Conservation (phyloP, 805 yeast genomes). For the Clavispora phyllophila region DNA sequence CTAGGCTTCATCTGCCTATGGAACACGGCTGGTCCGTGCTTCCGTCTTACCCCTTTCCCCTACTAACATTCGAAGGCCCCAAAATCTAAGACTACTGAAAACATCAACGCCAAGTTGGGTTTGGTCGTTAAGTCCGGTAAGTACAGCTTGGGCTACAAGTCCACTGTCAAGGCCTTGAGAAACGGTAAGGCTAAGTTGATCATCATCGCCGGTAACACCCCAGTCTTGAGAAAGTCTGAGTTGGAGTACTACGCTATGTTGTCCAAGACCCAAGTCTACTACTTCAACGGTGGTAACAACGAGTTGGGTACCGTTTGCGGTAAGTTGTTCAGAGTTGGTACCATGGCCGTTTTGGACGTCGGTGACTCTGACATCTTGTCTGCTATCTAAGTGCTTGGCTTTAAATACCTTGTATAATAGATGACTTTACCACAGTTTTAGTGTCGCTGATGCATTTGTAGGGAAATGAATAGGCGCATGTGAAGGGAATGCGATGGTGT, state of each 20-base stretch:
- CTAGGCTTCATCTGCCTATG: not conserved
- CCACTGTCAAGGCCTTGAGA: slow-evolving; percentile 97
- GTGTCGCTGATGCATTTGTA: too few species aligned
- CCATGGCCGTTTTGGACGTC: slow-evolving; percentile 90
- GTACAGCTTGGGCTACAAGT: slow-evolving; percentile 99
- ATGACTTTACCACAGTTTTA: not conserved
- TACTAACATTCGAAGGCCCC: slow-evolving; percentile 78
- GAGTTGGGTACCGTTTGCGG: slow-evolving; percentile 99
- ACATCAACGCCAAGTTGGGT: slow-evolving; percentile 97
- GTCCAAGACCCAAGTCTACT: slow-evolving; percentile 94
- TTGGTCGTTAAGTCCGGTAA: slow-evolving; percentile 98
- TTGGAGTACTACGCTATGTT: slow-evolving; percentile 99
- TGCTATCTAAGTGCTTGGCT: slow-evolving; percentile 33
- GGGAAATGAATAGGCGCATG: too few species aligned
- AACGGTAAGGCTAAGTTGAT: slow-evolving; percentile 98
- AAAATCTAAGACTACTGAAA: slow-evolving; percentile 85
- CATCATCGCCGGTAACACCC: slow-evolving; percentile 98
- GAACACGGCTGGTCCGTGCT: not conserved
- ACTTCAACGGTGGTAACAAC: slow-evolving; percentile 99
- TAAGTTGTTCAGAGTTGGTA: slow-evolving; percentile 99
- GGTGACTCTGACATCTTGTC: slow-evolving; percentile 99
- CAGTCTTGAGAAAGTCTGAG: slow-evolving; percentile 99
- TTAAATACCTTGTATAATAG: slow-evolving; percentile 7
- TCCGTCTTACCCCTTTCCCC: not conserved
- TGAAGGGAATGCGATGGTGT: too few species aligned